A percentile compares a stretch with the other conserved stretches of the same genome.
Conservation (phyloP, 2,329 filamentous ascomycete genomes). For the Ophiostoma quercus region DNA sequence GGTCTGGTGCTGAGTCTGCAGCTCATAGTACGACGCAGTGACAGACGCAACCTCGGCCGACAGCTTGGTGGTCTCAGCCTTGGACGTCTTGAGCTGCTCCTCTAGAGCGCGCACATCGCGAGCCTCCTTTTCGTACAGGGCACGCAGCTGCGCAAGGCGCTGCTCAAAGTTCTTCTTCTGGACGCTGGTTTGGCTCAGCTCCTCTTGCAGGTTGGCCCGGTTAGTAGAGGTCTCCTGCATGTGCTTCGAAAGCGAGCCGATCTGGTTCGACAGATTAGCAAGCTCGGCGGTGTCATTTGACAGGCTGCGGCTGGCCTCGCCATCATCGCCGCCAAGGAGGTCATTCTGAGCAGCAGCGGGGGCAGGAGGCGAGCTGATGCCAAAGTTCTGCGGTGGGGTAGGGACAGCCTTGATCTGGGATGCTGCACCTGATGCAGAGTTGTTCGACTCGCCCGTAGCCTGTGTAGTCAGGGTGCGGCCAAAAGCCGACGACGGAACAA, state of each 20-base stretch:
- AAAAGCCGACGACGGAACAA: constrained; percentile 87
- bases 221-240: constrained; percentile 90
- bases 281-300: constrained; percentile 87
- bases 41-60: constrained; percentile 69
- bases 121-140: constrained; percentile 89
- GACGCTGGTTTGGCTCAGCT: constrained; percentile 71
- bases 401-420: constrained; percentile 29
- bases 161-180: constrained; percentile 94
- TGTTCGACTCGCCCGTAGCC: constrained; percentile 59
- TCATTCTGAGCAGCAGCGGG: constrained; percentile 54
- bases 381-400: constrained; percentile 1
- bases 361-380: constrained; percentile 13
- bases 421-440: constrained; percentile 41
- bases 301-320: constrained; percentile 82
- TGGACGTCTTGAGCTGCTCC: constrained; percentile 70
- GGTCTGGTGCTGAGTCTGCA: constrained; percentile 77
- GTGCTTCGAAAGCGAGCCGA: constrained; percentile 82
- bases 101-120: constrained; percentile 79
- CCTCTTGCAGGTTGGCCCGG: constrained; percentile 70
- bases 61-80: constrained; percentile 76
- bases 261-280: constrained; percentile 93
- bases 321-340: constrained; percentile 81
- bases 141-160: constrained; percentile 76
- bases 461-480: constrained; percentile 76
- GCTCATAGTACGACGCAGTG: constrained; percentile 73